These are phyloP conservation scores for Suillus bovinus DNA, from an alignment of 768 basidiomycete genomes.

Conservation along the genomic window DNA sequence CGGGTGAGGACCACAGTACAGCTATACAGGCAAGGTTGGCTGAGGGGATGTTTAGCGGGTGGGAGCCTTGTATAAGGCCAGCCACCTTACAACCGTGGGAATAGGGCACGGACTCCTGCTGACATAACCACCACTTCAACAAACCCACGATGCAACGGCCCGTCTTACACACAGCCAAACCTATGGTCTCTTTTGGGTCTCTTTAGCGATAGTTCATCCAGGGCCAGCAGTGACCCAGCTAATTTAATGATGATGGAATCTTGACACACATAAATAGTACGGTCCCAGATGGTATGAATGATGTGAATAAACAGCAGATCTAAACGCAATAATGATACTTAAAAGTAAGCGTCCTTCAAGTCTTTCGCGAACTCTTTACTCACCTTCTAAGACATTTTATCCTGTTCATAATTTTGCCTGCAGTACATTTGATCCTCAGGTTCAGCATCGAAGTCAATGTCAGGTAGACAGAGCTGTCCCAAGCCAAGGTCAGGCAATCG, in stretches of 20 bases:
- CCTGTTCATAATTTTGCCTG: neutral
- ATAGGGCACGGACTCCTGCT: constrained; percentile 36
- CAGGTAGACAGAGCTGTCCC: constrained; percentile 51
- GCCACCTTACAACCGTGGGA: constrained; percentile 35
- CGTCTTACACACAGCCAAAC: neutral
- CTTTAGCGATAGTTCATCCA: neutral
- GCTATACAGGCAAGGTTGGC: constrained; percentile 39
- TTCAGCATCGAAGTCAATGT: constrained; percentile 27
- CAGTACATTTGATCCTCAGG: constrained; percentile 12
- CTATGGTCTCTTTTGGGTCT: neutral
- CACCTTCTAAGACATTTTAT: neutral
- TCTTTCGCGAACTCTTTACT: constrained; percentile 1
- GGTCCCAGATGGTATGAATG: neutral
- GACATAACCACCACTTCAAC: constrained; percentile 35
- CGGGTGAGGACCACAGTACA: constrained; percentile 34
- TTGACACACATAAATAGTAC: constrained; percentile 7
- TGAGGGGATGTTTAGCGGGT: constrained; percentile 37
- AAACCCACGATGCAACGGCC: constrained; percentile 12
- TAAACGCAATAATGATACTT: neutral
- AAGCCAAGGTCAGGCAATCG: constrained; percentile 73
- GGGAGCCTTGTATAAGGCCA: constrained; percentile 38
- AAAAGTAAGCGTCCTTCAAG: neutral
- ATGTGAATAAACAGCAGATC: neutral
- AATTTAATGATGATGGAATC: neutral
- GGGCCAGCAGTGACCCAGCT: neutral